Conservation (phyloP, 2,329 filamentous ascomycete genomes). For the Cladosporium cucumerinum region DNA sequence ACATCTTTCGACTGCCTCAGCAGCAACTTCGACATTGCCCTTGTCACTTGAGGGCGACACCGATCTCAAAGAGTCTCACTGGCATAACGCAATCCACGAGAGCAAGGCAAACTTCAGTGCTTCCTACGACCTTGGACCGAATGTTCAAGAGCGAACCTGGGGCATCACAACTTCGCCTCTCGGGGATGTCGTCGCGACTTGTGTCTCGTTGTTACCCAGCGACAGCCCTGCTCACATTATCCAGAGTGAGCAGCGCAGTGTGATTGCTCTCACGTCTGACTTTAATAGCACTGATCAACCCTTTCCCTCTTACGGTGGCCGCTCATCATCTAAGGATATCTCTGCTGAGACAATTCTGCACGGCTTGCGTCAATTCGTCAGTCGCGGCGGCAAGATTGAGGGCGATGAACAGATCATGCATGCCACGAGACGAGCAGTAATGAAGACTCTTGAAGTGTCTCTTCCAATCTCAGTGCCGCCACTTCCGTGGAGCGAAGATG, state of each 20-base stretch:
- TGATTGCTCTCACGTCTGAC: neutral
- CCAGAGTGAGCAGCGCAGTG: constrained; percentile 27
- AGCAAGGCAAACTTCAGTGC: constrained; percentile 45
- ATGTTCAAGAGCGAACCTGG: constrained; percentile 51
- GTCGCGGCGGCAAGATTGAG: neutral
- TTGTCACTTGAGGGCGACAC: constrained; percentile 7
- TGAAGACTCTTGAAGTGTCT: neutral
- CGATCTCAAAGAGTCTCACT: constrained; percentile 29
- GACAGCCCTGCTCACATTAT: constrained; percentile 57
- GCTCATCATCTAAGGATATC: neutral
- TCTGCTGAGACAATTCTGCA: constrained; percentile 5
- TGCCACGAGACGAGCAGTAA: neutral
- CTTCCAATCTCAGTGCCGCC: neutral
- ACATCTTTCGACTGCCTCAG: constrained; percentile 35
- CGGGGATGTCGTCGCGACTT: constrained; percentile 48
- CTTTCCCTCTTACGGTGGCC: neutral
- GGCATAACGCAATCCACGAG: constrained; percentile 40
- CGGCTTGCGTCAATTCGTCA: constrained; percentile 3
- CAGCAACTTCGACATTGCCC: constrained; percentile 33
- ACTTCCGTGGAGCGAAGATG: neutral
- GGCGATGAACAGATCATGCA: neutral
- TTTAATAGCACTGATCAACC: neutral
- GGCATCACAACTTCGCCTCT: constrained; percentile 50
- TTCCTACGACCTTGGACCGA: constrained; percentile 48
- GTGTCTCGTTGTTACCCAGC: constrained; percentile 53